phyloP scores from a whole-genome alignment of 2,329 filamentous ascomycete species.

The Apiospora phragmitis region DNA sequence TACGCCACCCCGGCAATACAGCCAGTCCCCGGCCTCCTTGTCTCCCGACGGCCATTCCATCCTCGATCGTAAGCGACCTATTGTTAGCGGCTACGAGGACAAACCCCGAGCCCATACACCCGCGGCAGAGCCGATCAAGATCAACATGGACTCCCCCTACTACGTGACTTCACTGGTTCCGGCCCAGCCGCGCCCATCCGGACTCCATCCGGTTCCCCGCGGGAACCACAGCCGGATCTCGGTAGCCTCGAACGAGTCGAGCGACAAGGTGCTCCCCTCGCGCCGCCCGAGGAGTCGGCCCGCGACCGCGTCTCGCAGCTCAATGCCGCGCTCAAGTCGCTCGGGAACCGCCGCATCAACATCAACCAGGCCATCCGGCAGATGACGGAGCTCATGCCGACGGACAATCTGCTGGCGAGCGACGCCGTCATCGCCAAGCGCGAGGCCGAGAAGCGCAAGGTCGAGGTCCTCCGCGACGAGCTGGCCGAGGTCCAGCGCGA shows the following conservation, averaged over 20 bases:
- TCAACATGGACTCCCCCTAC: conserved; percentile 31
- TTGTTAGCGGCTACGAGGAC: conserved; percentile 29
- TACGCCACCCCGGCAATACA: conserved; percentile 35
- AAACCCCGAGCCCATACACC: conserved; percentile 14
- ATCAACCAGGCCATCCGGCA: conserved; percentile 72
- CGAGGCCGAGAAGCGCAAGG: conserved; percentile 62
- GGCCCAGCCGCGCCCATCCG: conserved; percentile 15
- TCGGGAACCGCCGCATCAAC: conserved; percentile 69
- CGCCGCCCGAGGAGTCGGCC: conserved; percentile 58
- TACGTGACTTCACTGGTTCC: conserved; percentile 20
- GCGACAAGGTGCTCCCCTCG: conserved; percentile 59
- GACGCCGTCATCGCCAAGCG: conserved; percentile 60
- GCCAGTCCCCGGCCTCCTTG: conserved; percentile 15
- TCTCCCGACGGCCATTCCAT: conserved; percentile 30
- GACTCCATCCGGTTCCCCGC: conserved; percentile 14
- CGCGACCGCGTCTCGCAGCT: conserved; percentile 67
- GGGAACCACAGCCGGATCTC: conserved; percentile 22
- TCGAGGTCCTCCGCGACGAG: conserved; percentile 65
- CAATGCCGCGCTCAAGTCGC: conserved; percentile 63
- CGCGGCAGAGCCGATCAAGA: conserved; percentile 28
- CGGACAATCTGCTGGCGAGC: conserved; percentile 66
- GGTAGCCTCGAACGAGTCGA: conserved; percentile 19
- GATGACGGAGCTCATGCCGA: conserved; percentile 76
- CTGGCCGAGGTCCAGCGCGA: conserved; percentile 73
- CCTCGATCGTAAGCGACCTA: conserved; percentile 40